Evolutionary conservation across 192 early-diverging fungal species (phyloP).

Genomic region (Gaertneriomyces sp.): DNA sequence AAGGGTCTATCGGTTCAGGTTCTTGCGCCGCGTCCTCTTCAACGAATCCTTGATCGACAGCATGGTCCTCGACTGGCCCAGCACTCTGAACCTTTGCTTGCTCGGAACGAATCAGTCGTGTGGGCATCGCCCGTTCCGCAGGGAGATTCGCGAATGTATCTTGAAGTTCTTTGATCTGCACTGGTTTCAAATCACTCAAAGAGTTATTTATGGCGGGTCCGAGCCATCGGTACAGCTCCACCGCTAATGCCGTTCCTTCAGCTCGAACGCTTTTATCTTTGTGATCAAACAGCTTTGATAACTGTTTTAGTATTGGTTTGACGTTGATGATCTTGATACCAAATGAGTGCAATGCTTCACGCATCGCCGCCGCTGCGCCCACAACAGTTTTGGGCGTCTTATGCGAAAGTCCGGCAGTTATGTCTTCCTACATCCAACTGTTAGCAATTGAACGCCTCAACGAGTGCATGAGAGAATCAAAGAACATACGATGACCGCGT

Average conservation of each 20-base stretch:
- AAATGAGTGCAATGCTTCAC: slow-evolving; percentile 54
- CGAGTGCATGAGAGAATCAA: slow-evolving; percentile 6
- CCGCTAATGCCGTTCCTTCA: slow-evolving; percentile 68
- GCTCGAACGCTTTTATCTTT: slow-evolving; percentile 87
- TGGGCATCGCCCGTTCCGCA: slow-evolving; percentile 55
- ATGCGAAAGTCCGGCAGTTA: slow-evolving; percentile 71
- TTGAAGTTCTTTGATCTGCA: slow-evolving; percentile 89
- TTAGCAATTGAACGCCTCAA: slow-evolving; percentile 10
- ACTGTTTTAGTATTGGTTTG: slow-evolving; percentile 81
- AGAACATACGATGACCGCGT: slow-evolving; percentile 73
- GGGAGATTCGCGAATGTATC: slow-evolving; percentile 75
- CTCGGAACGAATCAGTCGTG: slow-evolving; percentile 77
- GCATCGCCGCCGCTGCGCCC: slow-evolving; percentile 35
- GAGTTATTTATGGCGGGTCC: slow-evolving; percentile 72
- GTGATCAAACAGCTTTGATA: slow-evolving; percentile 90
- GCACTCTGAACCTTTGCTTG: slow-evolving; percentile 50
- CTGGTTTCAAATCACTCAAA: slow-evolving; percentile 85
- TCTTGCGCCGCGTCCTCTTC: slow-evolving; percentile 47
- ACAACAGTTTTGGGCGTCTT: slow-evolving; percentile 92
- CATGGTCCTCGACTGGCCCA: slow-evolving; percentile 38
- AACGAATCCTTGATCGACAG: slow-evolving; percentile 21
- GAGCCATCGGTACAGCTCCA: slow-evolving; percentile 94
- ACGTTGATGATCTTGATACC: slow-evolving; percentile 74
- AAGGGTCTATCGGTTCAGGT: slow-evolving; percentile 66
- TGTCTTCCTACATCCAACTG: slow-evolving; percentile 53